Percentiles rank a stretch among this genome's conserved stretches.
phyloP scores from a whole-genome alignment of 495 filamentous ascomycete genomes.

The Neurospora pannonica region DNA sequence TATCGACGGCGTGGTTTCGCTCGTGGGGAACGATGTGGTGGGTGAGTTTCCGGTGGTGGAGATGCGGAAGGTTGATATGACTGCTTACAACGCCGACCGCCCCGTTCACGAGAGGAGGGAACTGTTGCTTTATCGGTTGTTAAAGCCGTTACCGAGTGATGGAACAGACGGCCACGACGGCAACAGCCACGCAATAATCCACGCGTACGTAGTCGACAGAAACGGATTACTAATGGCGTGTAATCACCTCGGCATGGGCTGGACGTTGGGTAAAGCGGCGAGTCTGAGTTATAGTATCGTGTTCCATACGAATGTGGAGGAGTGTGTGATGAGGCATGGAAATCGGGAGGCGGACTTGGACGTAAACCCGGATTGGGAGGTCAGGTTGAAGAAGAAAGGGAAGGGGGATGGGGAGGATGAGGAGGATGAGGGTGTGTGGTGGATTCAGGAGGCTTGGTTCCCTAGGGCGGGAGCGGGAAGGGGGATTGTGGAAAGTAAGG shows the following conservation, averaged over 20 bases:
- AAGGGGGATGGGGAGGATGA: constrained; percentile 10
- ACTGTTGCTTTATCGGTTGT: constrained; percentile 47
- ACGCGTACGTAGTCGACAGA: constrained; percentile 59
- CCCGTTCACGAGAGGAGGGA: constrained; percentile 48
- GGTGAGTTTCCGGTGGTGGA: constrained; percentile 49
- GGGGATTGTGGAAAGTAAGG: constrained; percentile 50
- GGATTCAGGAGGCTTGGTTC: constrained; percentile 56
- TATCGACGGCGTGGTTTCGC: constrained; percentile 19
- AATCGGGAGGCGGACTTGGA: constrained; percentile 19
- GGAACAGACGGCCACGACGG: constrained; percentile 23
- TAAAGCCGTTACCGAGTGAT: constrained; percentile 28
- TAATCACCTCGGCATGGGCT: constrained; percentile 48
- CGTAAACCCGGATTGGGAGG: constrained; percentile 62
- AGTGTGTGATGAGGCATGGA: constrained; percentile 28
- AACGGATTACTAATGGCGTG: constrained; percentile 58
- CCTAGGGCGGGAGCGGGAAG: constrained; percentile 46
- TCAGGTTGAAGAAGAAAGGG: constrained; percentile 47
- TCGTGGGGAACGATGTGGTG: constrained; percentile 17
- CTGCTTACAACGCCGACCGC: constrained; percentile 39
- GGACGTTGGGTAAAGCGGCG: constrained; percentile 42
- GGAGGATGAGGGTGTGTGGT: constrained; percentile 48
- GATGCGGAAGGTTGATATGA: constrained; percentile 57
- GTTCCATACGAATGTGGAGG: constrained; percentile 43
- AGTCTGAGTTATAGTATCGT: constrained; percentile 54
- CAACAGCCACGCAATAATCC: constrained; percentile 54